Base-by-base conservation (phyloP, 176 grass and related monocot species). In the Saccharum spontaneum region DNA sequence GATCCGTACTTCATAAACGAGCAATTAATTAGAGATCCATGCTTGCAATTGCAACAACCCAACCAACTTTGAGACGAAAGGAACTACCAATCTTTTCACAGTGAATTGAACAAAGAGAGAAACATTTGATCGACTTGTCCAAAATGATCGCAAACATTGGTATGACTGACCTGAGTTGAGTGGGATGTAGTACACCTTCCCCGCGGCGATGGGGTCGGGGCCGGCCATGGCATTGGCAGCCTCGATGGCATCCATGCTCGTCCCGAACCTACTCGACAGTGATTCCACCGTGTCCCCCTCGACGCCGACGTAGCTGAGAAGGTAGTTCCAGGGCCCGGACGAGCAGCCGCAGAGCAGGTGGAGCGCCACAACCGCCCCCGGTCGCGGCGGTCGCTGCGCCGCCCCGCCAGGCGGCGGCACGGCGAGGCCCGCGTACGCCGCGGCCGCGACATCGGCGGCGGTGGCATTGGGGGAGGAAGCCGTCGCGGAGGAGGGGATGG, bases 161-260 rank as follows among this genome's bases (percentile, higher is more conserved):
- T 46, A 52, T 49, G 26, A 48, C 50, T 90, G 67, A 99, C 97
- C 97, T 75, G 97, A 94, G 89, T 95, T 96, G 54, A 99, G 80
- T 36, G 97, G 97, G 77, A 99, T 89, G 86, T 99, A 99, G 83
- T 94, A 93, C 22, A 99, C 88, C 68, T 88, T 89, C 43, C 97
- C 97, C 0, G 79, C 79, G 28, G 24, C 79, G 67, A 87, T 71
- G 23, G 81, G 78, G 72, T 92, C 93, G 0, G 97, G 91, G 67
- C 93, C 91, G 34, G 89, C 31, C 92, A 99, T 89, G 83, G 90
- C 90, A 77, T 99, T 99, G 39, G 90, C 93, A 31, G 91, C 84
- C 91, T 99, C 97, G 69, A 99, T 99, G 68, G 87, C 92, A 86
- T 99, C 97, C 97, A 99, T 99, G 88, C 97, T 99, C 15, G 88